Percentiles rank a stretch among this genome's conserved stretches.
Evolutionary conservation across 179 eudicot species (phyloP).

Genomic region (Carnegiea gigantea): DNA sequence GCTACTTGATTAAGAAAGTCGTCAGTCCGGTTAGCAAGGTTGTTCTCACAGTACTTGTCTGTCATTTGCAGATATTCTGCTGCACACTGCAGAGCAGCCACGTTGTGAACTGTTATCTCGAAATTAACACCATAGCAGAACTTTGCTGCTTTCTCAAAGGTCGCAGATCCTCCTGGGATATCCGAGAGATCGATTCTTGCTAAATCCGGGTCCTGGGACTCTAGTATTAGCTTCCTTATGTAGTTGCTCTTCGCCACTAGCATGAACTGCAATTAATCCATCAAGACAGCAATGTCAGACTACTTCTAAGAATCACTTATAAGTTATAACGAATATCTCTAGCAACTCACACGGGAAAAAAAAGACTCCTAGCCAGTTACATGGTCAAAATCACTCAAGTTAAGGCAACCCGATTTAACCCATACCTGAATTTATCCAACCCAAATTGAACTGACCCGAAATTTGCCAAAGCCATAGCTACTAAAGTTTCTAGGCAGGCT

Average conservation of each 20-base stretch:
- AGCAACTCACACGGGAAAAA: neutral
- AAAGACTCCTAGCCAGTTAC: neutral
- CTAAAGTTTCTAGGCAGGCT: no score
- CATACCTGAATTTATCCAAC: neutral
- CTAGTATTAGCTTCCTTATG: constrained; percentile 67
- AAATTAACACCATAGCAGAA: constrained; percentile 94
- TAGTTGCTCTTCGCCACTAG: constrained; percentile 91
- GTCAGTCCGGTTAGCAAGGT: constrained; percentile 80
- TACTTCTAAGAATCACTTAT: neutral
- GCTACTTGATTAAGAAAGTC: constrained; percentile 82
- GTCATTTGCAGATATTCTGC: constrained; percentile 90
- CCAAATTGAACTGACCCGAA: neutral
- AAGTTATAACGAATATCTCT: neutral
- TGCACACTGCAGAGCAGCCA: constrained; percentile 84
- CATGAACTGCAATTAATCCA: constrained; percentile 60
- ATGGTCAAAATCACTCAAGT: no score
- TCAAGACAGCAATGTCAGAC: neutral
- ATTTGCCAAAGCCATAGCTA: neutral
- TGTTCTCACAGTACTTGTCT: constrained; percentile 65
- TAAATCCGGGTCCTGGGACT: constrained; percentile 64
- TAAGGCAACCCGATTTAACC: no score
- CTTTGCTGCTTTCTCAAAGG: constrained; percentile 84
- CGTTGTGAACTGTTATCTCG: constrained; percentile 89
- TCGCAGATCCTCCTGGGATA: constrained; percentile 89
- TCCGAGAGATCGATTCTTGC: constrained; percentile 56